Conservation (phyloP, 768 basidiomycete species). For the Galerina marginata region DNA sequence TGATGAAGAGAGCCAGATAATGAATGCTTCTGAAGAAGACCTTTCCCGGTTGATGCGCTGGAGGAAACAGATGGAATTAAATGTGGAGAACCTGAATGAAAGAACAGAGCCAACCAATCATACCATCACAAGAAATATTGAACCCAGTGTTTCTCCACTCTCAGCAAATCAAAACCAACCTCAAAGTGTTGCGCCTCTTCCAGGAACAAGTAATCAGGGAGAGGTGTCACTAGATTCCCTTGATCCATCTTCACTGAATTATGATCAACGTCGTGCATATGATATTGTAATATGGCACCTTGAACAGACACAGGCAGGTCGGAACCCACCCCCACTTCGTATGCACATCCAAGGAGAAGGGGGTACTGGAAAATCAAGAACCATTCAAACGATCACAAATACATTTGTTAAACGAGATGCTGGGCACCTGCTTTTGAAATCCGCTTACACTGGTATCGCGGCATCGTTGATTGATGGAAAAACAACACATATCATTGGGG, state of each 20-base stretch:
- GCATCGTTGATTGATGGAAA: conserved; percentile 43
- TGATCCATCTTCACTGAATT: conserved; percentile 1
- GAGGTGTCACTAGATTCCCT: no score
- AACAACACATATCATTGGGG: conserved; percentile 33
- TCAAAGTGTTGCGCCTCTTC: no score
- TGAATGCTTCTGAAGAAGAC: no score
- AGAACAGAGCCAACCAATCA: no score
- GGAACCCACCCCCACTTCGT: conserved; percentile 28
- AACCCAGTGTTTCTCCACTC: no score
- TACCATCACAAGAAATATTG: no score
- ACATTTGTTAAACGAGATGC: conserved; percentile 25
- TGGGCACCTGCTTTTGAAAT: conserved; percentile 30
- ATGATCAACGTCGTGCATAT: conserved; percentile 16
- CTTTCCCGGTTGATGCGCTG: no score
- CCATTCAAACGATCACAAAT: conserved; percentile 42
- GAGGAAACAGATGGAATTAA: no score
- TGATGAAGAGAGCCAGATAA: no score
- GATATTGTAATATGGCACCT: conserved; percentile 28
- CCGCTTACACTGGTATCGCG: conserved; percentile 44
- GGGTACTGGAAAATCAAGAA: conserved; percentile 48
- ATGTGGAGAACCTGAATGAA: no score
- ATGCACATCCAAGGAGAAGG: conserved; percentile 49
- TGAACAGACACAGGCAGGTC: neutral
- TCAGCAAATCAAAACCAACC: no score
- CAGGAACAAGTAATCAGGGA: no score